Evolutionary conservation across 768 basidiomycete species (phyloP).

Genomic region (Leccinum barrowsii): DNA sequence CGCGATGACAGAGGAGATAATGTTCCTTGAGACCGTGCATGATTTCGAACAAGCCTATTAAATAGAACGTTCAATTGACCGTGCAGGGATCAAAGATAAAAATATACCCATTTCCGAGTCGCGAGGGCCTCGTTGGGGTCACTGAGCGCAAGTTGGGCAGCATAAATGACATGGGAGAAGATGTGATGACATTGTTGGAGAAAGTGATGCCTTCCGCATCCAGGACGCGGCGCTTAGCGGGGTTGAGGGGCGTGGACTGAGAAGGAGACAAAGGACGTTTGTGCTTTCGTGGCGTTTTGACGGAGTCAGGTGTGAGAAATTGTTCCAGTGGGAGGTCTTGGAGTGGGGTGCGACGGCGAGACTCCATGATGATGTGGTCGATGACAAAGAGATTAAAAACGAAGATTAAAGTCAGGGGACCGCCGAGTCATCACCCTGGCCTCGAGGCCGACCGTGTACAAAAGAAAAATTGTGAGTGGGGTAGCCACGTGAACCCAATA

Average conservation of each 20-base stretch:
- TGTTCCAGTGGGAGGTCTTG: slow-evolving; percentile 57
- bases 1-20: slow-evolving; percentile 12
- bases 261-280: slow-evolving; percentile 67
- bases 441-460: slow-evolving; percentile 15
- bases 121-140: slow-evolving; percentile 35
- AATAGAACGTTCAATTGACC: slow-evolving; percentile 31
- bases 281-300: slow-evolving; percentile 32
- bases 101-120: slow-evolving; percentile 29
- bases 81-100: slow-evolving; percentile 21
- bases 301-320: slow-evolving; percentile 41
- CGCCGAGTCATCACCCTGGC: slow-evolving; percentile 23
- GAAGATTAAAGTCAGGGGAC: slow-evolving; percentile 23
- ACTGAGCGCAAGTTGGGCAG: slow-evolving; percentile 15
- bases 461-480: slow-evolving; percentile 13
- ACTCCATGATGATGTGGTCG: slow-evolving; percentile 19
- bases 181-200: slow-evolving; percentile 22
- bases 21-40: slow-evolving; percentile 5
- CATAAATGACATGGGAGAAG: slow-evolving; percentile 31
- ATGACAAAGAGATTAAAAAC: slow-evolving; percentile 5
- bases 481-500: slow-evolving; percentile 17
- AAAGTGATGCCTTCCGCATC: slow-evolving; percentile 48
- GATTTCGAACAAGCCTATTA: slow-evolving; percentile 13
- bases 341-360: slow-evolving; percentile 45
- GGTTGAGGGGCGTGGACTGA: slow-evolving; percentile 46
- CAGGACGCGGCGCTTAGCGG: slow-evolving; percentile 67